These are phyloP conservation scores for Rhynchosporium graminicola DNA, from an alignment of 2,329 filamentous ascomycete species.

Conservation along the genomic window DNA sequence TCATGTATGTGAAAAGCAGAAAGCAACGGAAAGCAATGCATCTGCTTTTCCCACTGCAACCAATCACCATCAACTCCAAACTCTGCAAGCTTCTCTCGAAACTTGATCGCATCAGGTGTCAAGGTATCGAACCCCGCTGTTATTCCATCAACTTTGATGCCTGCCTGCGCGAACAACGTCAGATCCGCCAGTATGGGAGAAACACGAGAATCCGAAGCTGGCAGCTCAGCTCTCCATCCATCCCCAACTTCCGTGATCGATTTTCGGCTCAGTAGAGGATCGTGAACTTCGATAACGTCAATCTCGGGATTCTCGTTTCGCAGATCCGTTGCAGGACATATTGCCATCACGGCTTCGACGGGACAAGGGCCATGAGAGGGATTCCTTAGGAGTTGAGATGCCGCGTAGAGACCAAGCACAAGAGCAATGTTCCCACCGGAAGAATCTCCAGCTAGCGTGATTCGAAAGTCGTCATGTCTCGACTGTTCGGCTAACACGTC, in stretches of 20 bases:
- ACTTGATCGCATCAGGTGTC: conserved; percentile 26
- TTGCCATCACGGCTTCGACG: conserved; percentile 26
- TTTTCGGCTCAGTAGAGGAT: conserved; percentile 26
- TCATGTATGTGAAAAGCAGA: conserved; percentile 26
- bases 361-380: conserved; percentile 6
- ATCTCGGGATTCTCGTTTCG: conserved; percentile 30
- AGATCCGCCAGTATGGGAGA: conserved; percentile 30
- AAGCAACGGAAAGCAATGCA: conserved; percentile 32
- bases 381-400: conserved; percentile 14
- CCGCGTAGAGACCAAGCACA: conserved; percentile 24
- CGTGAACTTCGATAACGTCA: conserved; percentile 20
- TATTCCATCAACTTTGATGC: conserved; percentile 31
- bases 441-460: conserved; percentile 29
- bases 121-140: conserved; percentile 27
- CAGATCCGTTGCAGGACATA: conserved; percentile 28
- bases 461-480: conserved; percentile 11
- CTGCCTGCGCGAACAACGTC: conserved; percentile 19
- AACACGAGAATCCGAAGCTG: conserved; percentile 21
- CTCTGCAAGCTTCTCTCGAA: conserved; percentile 25
- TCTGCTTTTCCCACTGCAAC: conserved; percentile 32
- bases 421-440: conserved; percentile 28
- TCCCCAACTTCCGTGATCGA: conserved; percentile 22
- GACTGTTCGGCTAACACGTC: conserved; percentile 10
- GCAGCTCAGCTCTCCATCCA: conserved; percentile 27
- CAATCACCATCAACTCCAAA: conserved; percentile 28